Conservation (phyloP, 2,329 filamentous ascomycete genomes). For the Trichoderma endophyticum region DNA sequence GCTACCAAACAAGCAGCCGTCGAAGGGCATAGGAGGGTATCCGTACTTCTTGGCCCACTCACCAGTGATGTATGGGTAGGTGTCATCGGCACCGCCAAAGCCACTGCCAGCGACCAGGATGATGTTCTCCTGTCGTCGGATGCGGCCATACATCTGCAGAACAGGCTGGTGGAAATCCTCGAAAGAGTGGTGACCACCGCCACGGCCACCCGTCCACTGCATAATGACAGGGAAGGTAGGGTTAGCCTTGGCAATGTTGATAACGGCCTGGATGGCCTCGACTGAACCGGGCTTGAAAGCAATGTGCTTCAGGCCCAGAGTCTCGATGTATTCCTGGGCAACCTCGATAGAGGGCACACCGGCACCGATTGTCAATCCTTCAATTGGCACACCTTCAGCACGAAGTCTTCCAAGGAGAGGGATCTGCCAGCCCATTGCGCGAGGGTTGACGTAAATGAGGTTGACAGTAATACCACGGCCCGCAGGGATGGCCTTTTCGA, state of each 20-base stretch:
- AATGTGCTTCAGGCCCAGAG: slow-evolving; percentile 88
- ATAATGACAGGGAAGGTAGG: slow-evolving; percentile 88
- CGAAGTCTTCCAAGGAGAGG: slow-evolving; percentile 76
- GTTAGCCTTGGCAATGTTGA: slow-evolving; percentile 93
- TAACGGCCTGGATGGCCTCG: slow-evolving; percentile 82
- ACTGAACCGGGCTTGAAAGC: slow-evolving; percentile 89
- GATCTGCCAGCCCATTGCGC: slow-evolving; percentile 90
- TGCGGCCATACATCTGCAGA: slow-evolving; percentile 84
- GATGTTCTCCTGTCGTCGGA: slow-evolving; percentile 81
- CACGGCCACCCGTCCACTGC: slow-evolving; percentile 93
- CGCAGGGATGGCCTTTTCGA: slow-evolving; percentile 77
- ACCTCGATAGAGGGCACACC: slow-evolving; percentile 93
- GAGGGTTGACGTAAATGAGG: slow-evolving; percentile 85
- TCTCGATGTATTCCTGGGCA: slow-evolving; percentile 90
- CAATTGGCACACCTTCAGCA: slow-evolving; percentile 82
- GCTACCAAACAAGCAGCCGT: slow-evolving; percentile 85
- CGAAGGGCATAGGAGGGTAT: slow-evolving; percentile 90
- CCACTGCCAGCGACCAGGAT: slow-evolving; percentile 87
- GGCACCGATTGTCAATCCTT: slow-evolving; percentile 87
- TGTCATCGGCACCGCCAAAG: slow-evolving; percentile 85
- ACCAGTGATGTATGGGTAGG: slow-evolving; percentile 88
- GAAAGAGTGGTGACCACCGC: slow-evolving; percentile 90
- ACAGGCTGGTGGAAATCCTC: slow-evolving; percentile 95
- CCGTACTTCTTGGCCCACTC: slow-evolving; percentile 83
- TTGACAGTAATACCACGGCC: slow-evolving; percentile 88